Evolutionary conservation across 805 yeast species (phyloP), one percentile per base, ranked within the genome.

Genomic region (Candida berthetii): DNA sequence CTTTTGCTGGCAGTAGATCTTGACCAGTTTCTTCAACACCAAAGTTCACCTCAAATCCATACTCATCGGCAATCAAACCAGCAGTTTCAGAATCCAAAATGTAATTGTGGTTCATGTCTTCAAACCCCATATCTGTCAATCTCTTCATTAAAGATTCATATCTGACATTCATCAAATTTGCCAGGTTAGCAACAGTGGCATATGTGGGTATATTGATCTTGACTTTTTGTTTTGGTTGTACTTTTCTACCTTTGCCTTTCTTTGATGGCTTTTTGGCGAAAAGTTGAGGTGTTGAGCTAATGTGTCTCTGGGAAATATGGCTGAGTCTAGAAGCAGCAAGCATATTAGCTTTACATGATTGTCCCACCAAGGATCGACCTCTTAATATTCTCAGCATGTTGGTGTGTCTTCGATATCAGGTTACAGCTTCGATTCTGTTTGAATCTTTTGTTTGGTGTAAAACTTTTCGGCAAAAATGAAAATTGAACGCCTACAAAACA

Each of bases 1-100:
- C 45, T 0, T 80, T 76, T 14, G 74, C 69, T 15, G 87, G 78
- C 47, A 81, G 77, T 40, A 84, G 43, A 74, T 78, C 39, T 70
- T 63, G 38, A 53, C 69, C 44, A 48, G 50, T 25, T 58, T 46
- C 28, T 34, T 45, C 42, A 27, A 44, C 42, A 35, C 48, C 16
- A 54, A 59, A 32, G 75, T 47, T 47, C 3, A 53, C 81, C 27
- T 80, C 84, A 52, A 76, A 85, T 9, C 93, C 93, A 51, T 78
- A 85, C 54, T 93, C 98, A 56, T 86, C 95, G 0, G 96, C 91
- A 49, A 93, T 81, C 42, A 93, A 66, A 17, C 82, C 74, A 0
- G 96, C 93, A 29, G 87, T 87, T 53, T 90, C 98, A 44, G 73
- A 78, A 48, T 93, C 96, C 24, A 93, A 62, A 49, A 93, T 85